These are phyloP conservation scores for Pythium coloratum DNA, from an alignment of 352 stramenopile genomes.

Conservation along the genomic window DNA sequence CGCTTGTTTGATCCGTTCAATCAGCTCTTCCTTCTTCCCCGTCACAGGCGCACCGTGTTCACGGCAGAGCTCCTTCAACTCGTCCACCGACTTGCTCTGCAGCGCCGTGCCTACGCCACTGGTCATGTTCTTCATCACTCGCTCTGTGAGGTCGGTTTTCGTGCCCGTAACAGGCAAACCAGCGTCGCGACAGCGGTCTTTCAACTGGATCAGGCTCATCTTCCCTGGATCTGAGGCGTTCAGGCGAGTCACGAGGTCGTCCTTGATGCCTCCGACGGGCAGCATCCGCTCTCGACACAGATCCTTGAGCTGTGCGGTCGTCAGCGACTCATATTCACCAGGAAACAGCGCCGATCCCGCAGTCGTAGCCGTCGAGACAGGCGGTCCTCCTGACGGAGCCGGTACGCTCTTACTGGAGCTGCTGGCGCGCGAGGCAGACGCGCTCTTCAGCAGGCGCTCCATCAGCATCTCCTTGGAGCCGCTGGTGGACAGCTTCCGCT, in stretches of 20 bases:
- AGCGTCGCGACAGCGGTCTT: slow-evolving; percentile 20
- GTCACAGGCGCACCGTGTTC: slow-evolving; percentile 10
- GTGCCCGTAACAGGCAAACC: slow-evolving; percentile 21
- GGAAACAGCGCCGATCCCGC: slow-evolving; percentile 13
- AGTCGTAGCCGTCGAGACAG: background rate
- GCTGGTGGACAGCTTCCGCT: slow-evolving; percentile 17
- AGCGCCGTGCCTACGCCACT: slow-evolving; percentile 8
- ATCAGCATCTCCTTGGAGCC: slow-evolving; percentile 19
- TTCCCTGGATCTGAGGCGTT: slow-evolving; percentile 21
- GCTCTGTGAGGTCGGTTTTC: slow-evolving; percentile 22
- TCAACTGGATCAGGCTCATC: slow-evolving; percentile 21
- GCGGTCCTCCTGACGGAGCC: background rate
- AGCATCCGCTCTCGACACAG: slow-evolving; percentile 20
- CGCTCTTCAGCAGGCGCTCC: slow-evolving; percentile 1
- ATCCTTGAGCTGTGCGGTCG: slow-evolving; percentile 23
- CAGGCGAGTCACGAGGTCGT: slow-evolving; percentile 21
- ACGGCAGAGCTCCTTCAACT: slow-evolving; percentile 19
- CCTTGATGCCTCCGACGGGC: slow-evolving; percentile 26
- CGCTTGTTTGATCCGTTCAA: slow-evolving; percentile 21
- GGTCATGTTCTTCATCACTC: slow-evolving; percentile 19
- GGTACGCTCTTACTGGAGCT: background rate
- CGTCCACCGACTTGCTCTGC: slow-evolving; percentile 22
- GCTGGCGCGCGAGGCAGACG: background rate
- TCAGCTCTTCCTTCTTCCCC: slow-evolving; percentile 21
- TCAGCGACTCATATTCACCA: slow-evolving; percentile 18